Evolutionary conservation across 176 grass and related monocot species (phyloP).

Genomic region (Zoysia pacifica): DNA sequence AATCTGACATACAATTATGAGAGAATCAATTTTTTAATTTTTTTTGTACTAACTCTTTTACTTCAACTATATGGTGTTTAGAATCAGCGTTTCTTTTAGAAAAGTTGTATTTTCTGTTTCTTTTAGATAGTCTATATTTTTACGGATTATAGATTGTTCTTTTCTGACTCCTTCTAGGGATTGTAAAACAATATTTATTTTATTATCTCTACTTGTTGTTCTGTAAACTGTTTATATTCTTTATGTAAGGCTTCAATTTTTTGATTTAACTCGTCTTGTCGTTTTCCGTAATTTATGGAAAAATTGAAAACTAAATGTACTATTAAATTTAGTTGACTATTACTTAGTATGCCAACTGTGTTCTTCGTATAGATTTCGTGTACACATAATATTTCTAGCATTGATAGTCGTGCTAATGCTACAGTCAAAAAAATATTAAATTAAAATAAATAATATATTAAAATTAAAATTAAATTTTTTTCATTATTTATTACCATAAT

Average conservation of each 20-base stretch:
- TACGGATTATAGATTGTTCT: background rate
- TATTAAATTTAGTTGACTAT: background rate
- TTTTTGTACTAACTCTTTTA: background rate
- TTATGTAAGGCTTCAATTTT: background rate
- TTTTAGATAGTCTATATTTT: background rate
- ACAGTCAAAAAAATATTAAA: too few species aligned
- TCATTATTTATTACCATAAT: too few species aligned
- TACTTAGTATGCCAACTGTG: background rate
- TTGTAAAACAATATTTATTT: background rate
- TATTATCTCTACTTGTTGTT: background rate
- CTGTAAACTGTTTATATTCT: background rate
- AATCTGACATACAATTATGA: background rate
- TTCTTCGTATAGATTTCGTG: background rate
- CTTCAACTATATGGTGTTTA: too few species aligned
- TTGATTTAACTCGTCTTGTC: accelerated
- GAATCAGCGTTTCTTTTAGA: too few species aligned
- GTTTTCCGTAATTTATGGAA: background rate
- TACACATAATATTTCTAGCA: background rate
- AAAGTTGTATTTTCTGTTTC: background rate
- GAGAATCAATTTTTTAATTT: background rate
- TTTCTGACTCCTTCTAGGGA: background rate
- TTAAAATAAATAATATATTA: too few species aligned
- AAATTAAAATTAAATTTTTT: too few species aligned
- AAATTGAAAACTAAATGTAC: background rate
- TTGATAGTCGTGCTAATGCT: background rate